Conservation (phyloP, 352 stramenopile genomes). For the Pythium coloratum region DNA sequence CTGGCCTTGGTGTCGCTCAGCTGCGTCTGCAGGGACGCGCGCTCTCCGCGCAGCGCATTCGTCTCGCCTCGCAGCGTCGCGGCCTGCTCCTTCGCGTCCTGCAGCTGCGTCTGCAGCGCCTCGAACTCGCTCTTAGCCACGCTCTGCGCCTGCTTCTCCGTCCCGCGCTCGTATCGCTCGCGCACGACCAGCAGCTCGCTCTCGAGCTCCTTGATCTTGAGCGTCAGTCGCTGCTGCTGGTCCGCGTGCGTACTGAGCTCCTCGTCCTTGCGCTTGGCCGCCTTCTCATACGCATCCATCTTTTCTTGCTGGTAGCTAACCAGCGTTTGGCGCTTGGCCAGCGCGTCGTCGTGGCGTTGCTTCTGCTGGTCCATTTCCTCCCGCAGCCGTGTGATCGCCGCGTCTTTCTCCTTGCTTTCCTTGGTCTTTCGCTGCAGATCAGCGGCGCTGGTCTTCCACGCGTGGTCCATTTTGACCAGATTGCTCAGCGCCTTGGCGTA, state of each 20-base stretch:
- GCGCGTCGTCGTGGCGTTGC: conserved; percentile 25
- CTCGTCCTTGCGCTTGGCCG: conserved; percentile 9
- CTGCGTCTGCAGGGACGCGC: conserved; percentile 36
- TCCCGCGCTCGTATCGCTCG: conserved; percentile 8
- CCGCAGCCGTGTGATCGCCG: conserved; percentile 4
- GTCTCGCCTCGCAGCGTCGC: conserved; percentile 52
- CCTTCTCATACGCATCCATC: conserved; percentile 20
- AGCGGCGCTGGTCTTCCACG: conserved; percentile 58
- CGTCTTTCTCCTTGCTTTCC: conserved; percentile 17
- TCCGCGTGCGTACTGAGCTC: conserved; percentile 11
- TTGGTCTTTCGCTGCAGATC: conserved; percentile 29
- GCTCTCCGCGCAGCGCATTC: conserved; percentile 54
- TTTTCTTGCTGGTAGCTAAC: conserved; percentile 27
- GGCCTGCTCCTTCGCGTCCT: conserved; percentile 37
- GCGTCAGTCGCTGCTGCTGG: conserved; percentile 15
- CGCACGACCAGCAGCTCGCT: conserved; percentile 27
- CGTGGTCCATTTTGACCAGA: conserved; percentile 67
- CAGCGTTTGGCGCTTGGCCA: conserved; percentile 21
- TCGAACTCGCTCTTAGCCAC: conserved; percentile 29
- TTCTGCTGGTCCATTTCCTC: conserved; percentile 29
- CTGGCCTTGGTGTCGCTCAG: conserved; percentile 39
- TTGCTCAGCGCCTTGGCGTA: conserved; percentile 71
- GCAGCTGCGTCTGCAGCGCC: conserved; percentile 25
- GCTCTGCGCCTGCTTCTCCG: conserved; percentile 10
- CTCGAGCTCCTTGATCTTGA: conserved; percentile 37